Evolutionary conservation across 306 rosid genomes (phyloP), one percentile per base, ranked within the genome.

Genomic region (Prunus armeniaca): DNA sequence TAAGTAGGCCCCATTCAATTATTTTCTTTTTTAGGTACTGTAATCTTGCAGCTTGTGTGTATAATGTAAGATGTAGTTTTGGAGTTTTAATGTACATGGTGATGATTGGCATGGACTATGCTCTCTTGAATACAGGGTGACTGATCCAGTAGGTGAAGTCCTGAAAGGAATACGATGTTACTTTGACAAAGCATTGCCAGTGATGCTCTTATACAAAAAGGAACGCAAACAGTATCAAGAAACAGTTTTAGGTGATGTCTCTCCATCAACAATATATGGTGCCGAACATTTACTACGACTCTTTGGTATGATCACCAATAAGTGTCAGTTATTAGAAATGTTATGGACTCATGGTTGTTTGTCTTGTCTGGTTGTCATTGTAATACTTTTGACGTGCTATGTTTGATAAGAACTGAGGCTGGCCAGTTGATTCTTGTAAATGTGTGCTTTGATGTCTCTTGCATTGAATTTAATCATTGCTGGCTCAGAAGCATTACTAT

Each of bases 221-320:
- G 99, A 95, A 80, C 99, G 92, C 88, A 84, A 89, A 83, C 99
- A 92, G 77, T 92, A 86, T 79, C 84, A 74, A 60, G 96, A 92
- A 67, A 72, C 79, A 28, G 74, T 95, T 43, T 70, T 52, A 4
- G 93, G 87, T 80, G 82, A 85, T 70, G 84, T 86, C 74, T 89
- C 99, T 65, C 97, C 99, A 1, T 92, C 98, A 45, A 81, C 91
- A 64, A 78, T 92, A 73, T 95, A 95, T 55, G 99, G 99, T 51
- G 99, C 97, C 25, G 99, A 95, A 83, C 99, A 95, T 89, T 81
- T 95, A 77, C 76, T 95, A 57, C 96, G 97, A 79, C 97, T 95
- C 67, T 95, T 95, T 82, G 99, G 99, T 95, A 91, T 75, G 92
- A 32, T 62, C 55, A 27, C 12, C 62, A 46, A 58, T 66, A 76